phyloP scores from a whole-genome alignment of 495 filamentous ascomycete genomes.

The Aspergillus indologenus region DNA sequence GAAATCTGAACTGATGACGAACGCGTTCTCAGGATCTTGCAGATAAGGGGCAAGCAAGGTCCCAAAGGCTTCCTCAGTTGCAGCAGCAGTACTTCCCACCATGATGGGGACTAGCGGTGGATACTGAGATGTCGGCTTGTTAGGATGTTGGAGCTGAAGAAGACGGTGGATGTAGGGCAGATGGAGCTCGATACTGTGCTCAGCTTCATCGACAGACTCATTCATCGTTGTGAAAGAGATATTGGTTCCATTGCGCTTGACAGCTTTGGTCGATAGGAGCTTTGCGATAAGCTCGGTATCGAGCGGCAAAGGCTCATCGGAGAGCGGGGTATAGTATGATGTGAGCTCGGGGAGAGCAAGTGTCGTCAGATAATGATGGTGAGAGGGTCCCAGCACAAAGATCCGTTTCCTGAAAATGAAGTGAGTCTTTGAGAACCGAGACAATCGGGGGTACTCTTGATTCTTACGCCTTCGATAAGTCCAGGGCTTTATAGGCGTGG shows the following conservation, averaged over 20 bases:
- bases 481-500: constrained; percentile 89
- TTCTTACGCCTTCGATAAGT: constrained; percentile 72
- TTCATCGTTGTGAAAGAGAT: constrained; percentile 71
- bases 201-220: constrained; percentile 66
- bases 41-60: constrained; percentile 74
- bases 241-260: constrained; percentile 35
- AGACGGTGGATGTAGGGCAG: constrained; percentile 91
- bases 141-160: constrained; percentile 43
- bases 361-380: constrained; percentile 75
- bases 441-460: not conserved
- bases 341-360: constrained; percentile 74
- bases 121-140: constrained; percentile 45
- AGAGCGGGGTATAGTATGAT: constrained; percentile 82
- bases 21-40: constrained; percentile 69
- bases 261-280: constrained; percentile 52
- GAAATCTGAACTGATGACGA: constrained; percentile 91
- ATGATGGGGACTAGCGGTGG: constrained; percentile 83
- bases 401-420: constrained; percentile 67
- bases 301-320: constrained; percentile 67
- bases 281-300: constrained; percentile 64
- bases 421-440: not conserved
- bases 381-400: constrained; percentile 92
- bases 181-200: constrained; percentile 97
- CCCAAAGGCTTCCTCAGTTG: constrained; percentile 68
- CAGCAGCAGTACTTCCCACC: constrained; percentile 68